Evolutionary conservation across 1,284 basidiomycete genomes (phyloP).

Genomic region (Ceratobasidium papillatum): DNA sequence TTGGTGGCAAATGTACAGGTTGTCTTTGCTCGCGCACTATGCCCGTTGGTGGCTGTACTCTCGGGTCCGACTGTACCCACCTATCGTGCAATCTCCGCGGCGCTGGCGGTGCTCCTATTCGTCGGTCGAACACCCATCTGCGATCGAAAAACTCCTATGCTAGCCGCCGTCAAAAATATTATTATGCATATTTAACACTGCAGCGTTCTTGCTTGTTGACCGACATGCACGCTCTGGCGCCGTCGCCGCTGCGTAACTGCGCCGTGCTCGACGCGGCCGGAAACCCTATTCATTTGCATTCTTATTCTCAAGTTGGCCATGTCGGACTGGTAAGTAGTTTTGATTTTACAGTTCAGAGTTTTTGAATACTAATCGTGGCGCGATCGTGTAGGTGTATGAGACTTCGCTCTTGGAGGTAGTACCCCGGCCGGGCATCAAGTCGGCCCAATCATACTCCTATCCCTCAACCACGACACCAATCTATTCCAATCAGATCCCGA

Average conservation of each 20-base stretch:
- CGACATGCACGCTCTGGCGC: neutral
- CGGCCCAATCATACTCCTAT: too few species aligned
- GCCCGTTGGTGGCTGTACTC: neutral
- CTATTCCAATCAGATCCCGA: neutral
- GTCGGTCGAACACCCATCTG: conserved; percentile 12
- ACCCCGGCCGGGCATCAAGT: neutral
- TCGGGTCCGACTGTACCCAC: too few species aligned
- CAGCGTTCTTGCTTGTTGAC: conserved; percentile 1
- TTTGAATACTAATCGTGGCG: neutral
- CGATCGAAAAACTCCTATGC: conserved; percentile 22
- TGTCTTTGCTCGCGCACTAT: too few species aligned
- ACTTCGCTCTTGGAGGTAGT: neutral
- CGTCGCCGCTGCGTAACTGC: neutral
- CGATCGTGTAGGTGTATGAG: conserved; percentile 10
- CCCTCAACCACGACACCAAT: neutral
- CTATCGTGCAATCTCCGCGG: neutral
- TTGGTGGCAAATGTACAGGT: too few species aligned
- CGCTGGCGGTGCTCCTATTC: neutral
- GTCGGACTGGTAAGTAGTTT: conserved; percentile 1
- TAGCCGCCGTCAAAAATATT: neutral
- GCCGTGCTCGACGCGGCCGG: neutral
- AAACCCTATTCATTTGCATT: neutral
- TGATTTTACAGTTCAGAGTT: neutral
- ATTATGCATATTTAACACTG: neutral
- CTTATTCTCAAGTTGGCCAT: neutral